Evolutionary conservation across 2,329 filamentous ascomycete genomes (phyloP).

Genomic region (Ilyonectria destructans): DNA sequence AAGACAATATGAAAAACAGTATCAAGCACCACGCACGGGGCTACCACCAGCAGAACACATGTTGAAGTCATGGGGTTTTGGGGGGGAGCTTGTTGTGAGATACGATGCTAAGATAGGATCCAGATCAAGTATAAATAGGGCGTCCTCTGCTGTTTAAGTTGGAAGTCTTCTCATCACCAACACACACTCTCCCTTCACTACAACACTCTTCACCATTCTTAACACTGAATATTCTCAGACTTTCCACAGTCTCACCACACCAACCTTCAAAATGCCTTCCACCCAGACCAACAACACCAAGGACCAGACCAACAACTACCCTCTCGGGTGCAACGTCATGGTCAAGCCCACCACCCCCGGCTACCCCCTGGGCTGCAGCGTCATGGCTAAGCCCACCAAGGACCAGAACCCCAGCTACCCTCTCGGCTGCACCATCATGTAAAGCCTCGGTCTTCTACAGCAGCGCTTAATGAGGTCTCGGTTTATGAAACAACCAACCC

Average conservation of each 20-base stretch:
- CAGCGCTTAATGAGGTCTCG: constrained; percentile 4
- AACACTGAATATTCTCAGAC: constrained; percentile 44
- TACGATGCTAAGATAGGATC: neutral
- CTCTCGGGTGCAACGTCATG: constrained; percentile 51
- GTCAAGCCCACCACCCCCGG: constrained; percentile 48
- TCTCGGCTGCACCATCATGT: constrained; percentile 56
- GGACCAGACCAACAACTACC: constrained; percentile 47
- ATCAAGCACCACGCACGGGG: constrained; percentile 17
- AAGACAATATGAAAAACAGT: constrained; percentile 30
- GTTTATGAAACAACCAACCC: neutral
- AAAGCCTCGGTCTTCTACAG: constrained; percentile 39
- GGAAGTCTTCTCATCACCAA: constrained; percentile 27
- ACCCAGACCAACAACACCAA: constrained; percentile 46
- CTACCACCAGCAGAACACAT: neutral
- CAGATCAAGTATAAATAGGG: constrained; percentile 41
- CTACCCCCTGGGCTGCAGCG: constrained; percentile 48
- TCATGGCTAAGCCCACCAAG: constrained; percentile 52
- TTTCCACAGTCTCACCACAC: constrained; percentile 47
- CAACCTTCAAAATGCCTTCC: constrained; percentile 54
- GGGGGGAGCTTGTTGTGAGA: neutral
- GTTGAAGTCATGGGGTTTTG: neutral
- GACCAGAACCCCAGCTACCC: constrained; percentile 44
- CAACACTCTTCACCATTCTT: constrained; percentile 47
- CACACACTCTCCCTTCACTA: constrained; percentile 39
- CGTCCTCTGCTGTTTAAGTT: constrained; percentile 9